Evolutionary conservation across 257 asterid species (phyloP).

Genomic region (Sherardia arvensis): DNA sequence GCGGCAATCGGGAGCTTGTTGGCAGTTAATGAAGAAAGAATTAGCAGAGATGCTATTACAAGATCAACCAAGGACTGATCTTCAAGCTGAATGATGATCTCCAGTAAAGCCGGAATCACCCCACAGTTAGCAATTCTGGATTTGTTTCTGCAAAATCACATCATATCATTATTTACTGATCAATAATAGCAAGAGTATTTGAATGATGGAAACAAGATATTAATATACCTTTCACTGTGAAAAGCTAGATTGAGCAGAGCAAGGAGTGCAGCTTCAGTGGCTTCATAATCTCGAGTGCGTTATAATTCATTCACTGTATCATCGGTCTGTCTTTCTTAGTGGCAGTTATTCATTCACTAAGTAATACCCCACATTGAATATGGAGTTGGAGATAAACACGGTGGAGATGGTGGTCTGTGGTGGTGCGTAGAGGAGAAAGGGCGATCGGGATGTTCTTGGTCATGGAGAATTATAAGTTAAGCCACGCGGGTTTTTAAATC

Average conservation of each 20-base stretch:
- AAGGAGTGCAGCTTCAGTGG: constrained; percentile 56
- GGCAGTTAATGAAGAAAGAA: constrained; percentile 52
- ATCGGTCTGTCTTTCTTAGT: too few species aligned
- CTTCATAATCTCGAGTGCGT: constrained; percentile 41
- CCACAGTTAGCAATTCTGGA: constrained; percentile 43
- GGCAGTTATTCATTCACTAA: too few species aligned
- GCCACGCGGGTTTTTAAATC: too few species aligned
- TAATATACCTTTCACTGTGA: constrained; percentile 72
- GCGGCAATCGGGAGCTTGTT: constrained; percentile 58
- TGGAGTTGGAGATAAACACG: too few species aligned
- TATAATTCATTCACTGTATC: too few species aligned
- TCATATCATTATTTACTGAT: not conserved
- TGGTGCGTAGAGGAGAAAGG: too few species aligned
- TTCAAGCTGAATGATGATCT: constrained; percentile 38
- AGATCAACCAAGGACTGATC: constrained; percentile 35
- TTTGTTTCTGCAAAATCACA: constrained; percentile 53
- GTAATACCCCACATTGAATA: too few species aligned
- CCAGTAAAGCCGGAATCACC: constrained; percentile 41
- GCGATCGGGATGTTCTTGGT: too few species aligned
- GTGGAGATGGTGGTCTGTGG: too few species aligned
- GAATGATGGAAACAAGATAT: not conserved
- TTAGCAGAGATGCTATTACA: constrained; percentile 49
- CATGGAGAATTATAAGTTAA: too few species aligned
- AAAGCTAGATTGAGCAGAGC: constrained; percentile 68
- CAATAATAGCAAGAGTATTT: not conserved